These are phyloP conservation scores for Arthrobotrys conoides DNA, from an alignment of 2,329 filamentous ascomycete species.

Conservation along the genomic window DNA sequence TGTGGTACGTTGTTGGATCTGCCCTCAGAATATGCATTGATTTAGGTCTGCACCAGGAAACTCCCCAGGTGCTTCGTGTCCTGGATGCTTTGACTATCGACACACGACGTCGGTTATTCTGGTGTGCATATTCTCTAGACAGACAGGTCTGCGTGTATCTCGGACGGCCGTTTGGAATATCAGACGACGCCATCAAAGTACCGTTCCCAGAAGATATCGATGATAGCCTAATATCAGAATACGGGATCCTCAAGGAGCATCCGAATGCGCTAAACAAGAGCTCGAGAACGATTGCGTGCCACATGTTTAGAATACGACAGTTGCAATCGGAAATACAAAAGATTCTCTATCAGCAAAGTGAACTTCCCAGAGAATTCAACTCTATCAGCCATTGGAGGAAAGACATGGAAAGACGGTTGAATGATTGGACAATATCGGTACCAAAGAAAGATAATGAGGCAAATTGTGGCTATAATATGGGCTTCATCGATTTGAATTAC, in stretches of 20 bases:
- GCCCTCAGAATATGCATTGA: conserved; percentile 91
- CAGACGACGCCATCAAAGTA: conserved; percentile 93
- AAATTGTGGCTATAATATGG: conserved; percentile 63
- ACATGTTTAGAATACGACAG: conserved; percentile 89
- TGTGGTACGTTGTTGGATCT: conserved; percentile 92
- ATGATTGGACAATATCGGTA: conserved; percentile 80
- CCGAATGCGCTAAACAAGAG: conserved; percentile 67
- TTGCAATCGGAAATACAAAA: conserved; percentile 95
- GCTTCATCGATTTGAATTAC: conserved; percentile 64
- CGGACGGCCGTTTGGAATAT: conserved; percentile 90
- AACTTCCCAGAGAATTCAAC: conserved; percentile 82
- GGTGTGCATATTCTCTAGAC: conserved; percentile 96
- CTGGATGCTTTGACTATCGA: conserved; percentile 78
- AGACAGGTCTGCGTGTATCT: conserved; percentile 93
- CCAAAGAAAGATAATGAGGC: conserved; percentile 62
- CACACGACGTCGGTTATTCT: conserved; percentile 88
- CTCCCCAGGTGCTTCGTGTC: conserved; percentile 69
- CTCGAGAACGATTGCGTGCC: conserved; percentile 90
- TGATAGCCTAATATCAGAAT: conserved; percentile 85
- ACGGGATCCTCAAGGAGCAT: conserved; percentile 78
- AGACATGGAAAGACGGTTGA: conserved; percentile 85
- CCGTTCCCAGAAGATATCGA: conserved; percentile 91
- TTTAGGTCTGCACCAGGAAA: conserved; percentile 90
- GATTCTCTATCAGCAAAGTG: conserved; percentile 89
- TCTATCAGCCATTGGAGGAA: conserved; percentile 90